phyloP scores from a whole-genome alignment of 306 rosid species.

The Trifolium subterraneum region DNA sequence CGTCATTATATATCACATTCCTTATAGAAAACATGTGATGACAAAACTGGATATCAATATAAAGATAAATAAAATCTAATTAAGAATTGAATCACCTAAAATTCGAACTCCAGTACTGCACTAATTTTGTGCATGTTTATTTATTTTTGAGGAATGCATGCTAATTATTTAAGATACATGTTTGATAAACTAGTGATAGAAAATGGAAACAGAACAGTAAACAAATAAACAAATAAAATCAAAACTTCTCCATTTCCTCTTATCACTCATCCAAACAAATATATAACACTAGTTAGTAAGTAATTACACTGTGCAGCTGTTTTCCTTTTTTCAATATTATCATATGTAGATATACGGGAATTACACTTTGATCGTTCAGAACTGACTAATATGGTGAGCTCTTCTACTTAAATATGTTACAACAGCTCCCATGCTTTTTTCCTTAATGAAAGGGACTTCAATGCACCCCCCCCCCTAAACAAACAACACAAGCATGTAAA shows the following conservation, averaged over 20 bases:
- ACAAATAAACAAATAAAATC: neutral
- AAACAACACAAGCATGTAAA: conserved; percentile 42
- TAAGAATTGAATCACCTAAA: too few species aligned
- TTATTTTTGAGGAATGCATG: too few species aligned
- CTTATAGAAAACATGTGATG: too few species aligned
- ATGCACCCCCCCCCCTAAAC: conserved; percentile 51
- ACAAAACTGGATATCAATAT: too few species aligned
- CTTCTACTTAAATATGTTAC: conserved; percentile 57
- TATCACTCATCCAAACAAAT: conserved; percentile 14
- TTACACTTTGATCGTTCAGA: conserved; percentile 32
- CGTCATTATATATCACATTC: too few species aligned
- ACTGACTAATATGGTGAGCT: conserved; percentile 39
- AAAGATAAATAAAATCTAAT: too few species aligned
- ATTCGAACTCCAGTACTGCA: too few species aligned
- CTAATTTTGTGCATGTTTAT: neutral
- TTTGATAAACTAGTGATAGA: neutral
- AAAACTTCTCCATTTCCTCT: neutral
- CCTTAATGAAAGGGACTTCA: conserved; percentile 46
- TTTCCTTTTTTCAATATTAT: conserved; percentile 27
- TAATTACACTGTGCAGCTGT: conserved; percentile 12
- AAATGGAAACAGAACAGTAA: neutral
- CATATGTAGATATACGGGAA: conserved; percentile 29
- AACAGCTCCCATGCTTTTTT: conserved; percentile 50
- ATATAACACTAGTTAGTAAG: conserved; percentile 1
- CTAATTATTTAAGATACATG: neutral